Evolutionary conservation across 1,284 basidiomycete genomes (phyloP).

Genomic region (Puccinia triticina): DNA sequence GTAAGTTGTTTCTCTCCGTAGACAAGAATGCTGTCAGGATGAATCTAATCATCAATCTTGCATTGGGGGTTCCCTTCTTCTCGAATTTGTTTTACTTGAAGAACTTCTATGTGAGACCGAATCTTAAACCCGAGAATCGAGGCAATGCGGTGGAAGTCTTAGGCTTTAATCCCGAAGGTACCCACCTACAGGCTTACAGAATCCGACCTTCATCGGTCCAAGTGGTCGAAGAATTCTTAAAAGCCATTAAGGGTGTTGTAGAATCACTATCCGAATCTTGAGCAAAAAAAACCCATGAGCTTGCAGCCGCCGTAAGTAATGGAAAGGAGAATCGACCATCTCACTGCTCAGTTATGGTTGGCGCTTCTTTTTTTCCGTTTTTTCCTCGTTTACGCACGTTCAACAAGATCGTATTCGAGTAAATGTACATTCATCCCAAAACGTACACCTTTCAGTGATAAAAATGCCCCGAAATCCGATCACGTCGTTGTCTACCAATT

Average conservation of each 20-base stretch:
- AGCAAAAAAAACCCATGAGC: background rate
- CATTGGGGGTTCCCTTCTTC: background rate
- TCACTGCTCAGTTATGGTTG: too few species aligned
- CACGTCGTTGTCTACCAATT: too few species aligned
- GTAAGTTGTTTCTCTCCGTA: constrained; percentile 15
- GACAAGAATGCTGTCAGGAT: background rate
- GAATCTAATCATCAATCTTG: background rate
- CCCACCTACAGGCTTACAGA: constrained; percentile 18
- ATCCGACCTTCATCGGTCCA: constrained; percentile 8
- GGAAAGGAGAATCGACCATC: background rate
- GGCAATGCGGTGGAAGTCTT: constrained; percentile 15
- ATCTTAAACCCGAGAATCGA: constrained; percentile 1
- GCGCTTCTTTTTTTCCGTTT: too few species aligned
- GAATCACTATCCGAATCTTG: background rate
- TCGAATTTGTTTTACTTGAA: too few species aligned
- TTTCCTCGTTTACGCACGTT: too few species aligned
- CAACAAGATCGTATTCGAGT: too few species aligned
- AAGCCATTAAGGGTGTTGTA: constrained; percentile 1
- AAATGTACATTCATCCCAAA: too few species aligned
- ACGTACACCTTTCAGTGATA: too few species aligned
- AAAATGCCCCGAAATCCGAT: too few species aligned
- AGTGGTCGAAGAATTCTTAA: constrained; percentile 25
- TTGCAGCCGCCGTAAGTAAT: background rate
- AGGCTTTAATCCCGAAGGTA: constrained; percentile 22
- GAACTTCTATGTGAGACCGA: constrained; percentile 35